Conservation (phyloP, 1,284 basidiomycete species). For the Tremellales sp. region DNA sequence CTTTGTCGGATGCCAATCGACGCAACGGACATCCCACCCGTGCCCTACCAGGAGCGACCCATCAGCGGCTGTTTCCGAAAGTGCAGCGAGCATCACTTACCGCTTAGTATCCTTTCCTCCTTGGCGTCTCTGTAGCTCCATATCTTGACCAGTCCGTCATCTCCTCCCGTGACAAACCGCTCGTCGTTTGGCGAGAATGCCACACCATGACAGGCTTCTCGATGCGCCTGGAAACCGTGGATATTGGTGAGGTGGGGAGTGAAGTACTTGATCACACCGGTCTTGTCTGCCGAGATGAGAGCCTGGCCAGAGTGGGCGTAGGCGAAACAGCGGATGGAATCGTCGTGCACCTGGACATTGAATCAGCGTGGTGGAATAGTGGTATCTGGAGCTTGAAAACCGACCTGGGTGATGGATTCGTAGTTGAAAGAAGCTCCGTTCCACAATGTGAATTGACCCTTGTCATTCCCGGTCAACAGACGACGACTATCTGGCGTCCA, state of each 20-base stretch:
- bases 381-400: conserved; percentile 59
- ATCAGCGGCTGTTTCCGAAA: neutral
- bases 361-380: conserved; percentile 97
- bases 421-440: conserved; percentile 99
- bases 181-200: conserved; percentile 89
- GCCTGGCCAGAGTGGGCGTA: conserved; percentile 90
- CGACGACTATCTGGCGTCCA: conserved; percentile 96
- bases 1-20: conserved; percentile 97
- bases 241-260: conserved; percentile 99
- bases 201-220: conserved; percentile 83
- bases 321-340: conserved; percentile 80
- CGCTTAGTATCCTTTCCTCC: conserved; percentile 80
- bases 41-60: conserved; percentile 58
- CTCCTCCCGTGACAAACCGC: conserved; percentile 88
- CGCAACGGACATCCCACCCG: conserved; percentile 97
- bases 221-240: conserved; percentile 84
- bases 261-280: conserved; percentile 95
- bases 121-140: conserved; percentile 92
- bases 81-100: conserved; percentile 50
- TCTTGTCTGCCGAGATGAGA: conserved; percentile 88
- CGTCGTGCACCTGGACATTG: conserved; percentile 82
- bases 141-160: conserved; percentile 88
- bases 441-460: conserved; percentile 98
- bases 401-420: conserved; percentile 86
- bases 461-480: conserved; percentile 89